Conservation (phyloP, 768 basidiomycete species). For the Psilocybe tampanensis region DNA sequence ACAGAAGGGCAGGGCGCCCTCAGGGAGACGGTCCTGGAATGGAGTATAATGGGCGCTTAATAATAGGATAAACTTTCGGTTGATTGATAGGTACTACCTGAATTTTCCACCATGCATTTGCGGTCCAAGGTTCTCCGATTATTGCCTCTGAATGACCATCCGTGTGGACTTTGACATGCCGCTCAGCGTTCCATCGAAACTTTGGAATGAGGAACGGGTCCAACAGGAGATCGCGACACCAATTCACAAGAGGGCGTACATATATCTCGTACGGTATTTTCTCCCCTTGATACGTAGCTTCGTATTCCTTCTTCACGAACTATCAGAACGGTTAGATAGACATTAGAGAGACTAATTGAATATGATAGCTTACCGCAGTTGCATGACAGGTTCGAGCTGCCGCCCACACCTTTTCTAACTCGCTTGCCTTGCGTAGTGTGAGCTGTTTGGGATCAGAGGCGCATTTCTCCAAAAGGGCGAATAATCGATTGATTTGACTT, state of each 20-base stretch:
- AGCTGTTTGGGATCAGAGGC: neutral
- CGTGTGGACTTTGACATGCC: constrained; percentile 18
- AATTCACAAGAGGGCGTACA: constrained; percentile 8
- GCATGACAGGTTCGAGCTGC: constrained; percentile 2
- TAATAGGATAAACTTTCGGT: neutral
- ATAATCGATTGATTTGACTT: neutral
- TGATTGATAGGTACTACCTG: constrained; percentile 30
- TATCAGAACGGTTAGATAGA: neutral
- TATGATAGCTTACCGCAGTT: neutral
- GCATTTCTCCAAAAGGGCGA: neutral
- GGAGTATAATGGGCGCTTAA: neutral
- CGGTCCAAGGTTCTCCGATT: constrained; percentile 40
- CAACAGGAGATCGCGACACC: constrained; percentile 24
- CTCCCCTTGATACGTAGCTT: constrained; percentile 6
- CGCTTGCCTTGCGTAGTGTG: neutral
- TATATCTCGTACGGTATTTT: constrained; percentile 5
- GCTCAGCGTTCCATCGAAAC: constrained; percentile 21
- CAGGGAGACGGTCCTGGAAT: constrained; percentile 18
- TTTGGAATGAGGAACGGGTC: constrained; percentile 22
- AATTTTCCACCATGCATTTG: constrained; percentile 35
- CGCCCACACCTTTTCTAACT: constrained; percentile 8
- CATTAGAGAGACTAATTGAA: neutral
- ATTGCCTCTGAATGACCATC: constrained; percentile 26
- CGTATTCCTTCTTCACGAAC: constrained; percentile 8
- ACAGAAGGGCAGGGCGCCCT: constrained; percentile 26